Evolutionary conservation across 305 asterid genomes (phyloP).

Genomic region (Lippia alba): DNA sequence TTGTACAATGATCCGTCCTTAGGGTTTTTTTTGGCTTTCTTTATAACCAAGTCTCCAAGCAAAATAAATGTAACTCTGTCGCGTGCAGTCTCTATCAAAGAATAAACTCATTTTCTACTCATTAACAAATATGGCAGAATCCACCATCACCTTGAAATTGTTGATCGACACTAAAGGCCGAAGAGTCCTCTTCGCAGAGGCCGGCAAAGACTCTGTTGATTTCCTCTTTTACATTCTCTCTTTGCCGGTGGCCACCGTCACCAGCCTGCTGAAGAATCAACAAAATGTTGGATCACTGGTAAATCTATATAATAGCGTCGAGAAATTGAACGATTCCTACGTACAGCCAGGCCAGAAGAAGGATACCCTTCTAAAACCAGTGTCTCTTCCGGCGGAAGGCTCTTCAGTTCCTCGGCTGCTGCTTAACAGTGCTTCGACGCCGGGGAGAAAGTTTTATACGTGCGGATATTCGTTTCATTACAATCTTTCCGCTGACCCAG

Average conservation of each 20-base stretch:
- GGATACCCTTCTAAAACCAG: conserved; percentile 37
- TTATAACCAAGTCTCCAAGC: neutral
- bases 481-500: neutral
- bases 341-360: conserved; percentile 31
- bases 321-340: conserved; percentile 26
- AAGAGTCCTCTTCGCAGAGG: conserved; percentile 45
- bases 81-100: neutral
- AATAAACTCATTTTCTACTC: neutral
- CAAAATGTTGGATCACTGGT: conserved; percentile 37
- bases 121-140: neutral
- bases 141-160: conserved; percentile 39
- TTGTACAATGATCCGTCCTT: neutral
- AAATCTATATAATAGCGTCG: conserved; percentile 42
- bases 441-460: conserved; percentile 1
- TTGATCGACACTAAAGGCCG: conserved; percentile 33
- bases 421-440: neutral
- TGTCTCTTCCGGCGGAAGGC: neutral
- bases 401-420: conserved; percentile 27
- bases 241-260: conserved; percentile 28
- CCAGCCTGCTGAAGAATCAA: conserved; percentile 11
- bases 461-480: conserved; percentile 16
- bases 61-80: neutral
- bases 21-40: neutral
- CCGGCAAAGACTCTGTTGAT: conserved; percentile 46
- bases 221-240: conserved; percentile 46